These are phyloP conservation scores for Diaporthe destruens DNA, from an alignment of 2,329 filamentous ascomycete species.

Conservation along the genomic window DNA sequence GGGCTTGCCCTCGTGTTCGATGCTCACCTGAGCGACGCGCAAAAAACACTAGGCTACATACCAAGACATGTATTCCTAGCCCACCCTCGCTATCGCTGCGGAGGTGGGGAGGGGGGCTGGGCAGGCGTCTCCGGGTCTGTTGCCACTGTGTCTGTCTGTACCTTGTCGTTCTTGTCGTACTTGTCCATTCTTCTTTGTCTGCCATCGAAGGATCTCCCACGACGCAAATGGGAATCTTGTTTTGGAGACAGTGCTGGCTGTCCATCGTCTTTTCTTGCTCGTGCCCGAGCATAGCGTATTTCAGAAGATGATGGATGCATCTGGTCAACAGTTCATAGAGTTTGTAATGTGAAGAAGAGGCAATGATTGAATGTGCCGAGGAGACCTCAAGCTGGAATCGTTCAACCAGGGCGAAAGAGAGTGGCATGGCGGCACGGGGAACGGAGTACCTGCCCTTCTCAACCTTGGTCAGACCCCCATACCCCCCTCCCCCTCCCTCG, in stretches of 20 bases:
- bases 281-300: background rate
- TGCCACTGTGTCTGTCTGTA: too few relatives aligned
- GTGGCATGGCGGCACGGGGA: background rate
- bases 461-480: background rate
- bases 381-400: background rate
- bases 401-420: background rate
- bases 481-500: slow-evolving; percentile 6
- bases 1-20: slow-evolving; percentile 36
- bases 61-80: slow-evolving; percentile 14
- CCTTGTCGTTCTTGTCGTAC: too few relatives aligned
- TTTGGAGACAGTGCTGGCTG: background rate
- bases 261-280: background rate
- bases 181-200: slow-evolving; percentile 13
- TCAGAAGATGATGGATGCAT: background rate
- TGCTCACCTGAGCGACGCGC: slow-evolving; percentile 17
- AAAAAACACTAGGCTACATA: slow-evolving; percentile 33
- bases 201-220: background rate
- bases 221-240: background rate
- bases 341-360: background rate
- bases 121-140: slow-evolving; percentile 15
- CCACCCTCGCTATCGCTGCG: background rate
- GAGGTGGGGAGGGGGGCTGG: slow-evolving; percentile 4
- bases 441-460: background rate
- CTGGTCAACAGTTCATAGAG: too few relatives aligned
- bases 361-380: too few relatives aligned